Evolutionary conservation across 2,329 filamentous ascomycete genomes (phyloP).

Genomic region (Boeremia lycopersici): DNA sequence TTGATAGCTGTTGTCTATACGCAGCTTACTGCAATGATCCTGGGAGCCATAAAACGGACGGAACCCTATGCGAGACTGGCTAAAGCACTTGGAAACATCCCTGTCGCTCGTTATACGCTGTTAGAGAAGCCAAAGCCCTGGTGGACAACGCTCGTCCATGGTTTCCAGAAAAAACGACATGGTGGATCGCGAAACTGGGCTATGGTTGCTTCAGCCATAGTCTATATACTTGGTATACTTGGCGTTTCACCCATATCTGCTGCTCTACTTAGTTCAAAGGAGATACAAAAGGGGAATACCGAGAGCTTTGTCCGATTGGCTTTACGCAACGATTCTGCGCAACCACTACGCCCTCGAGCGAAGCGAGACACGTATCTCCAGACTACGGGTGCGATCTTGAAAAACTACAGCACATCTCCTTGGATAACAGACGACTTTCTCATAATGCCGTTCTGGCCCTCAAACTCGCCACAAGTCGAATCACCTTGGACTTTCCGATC

Average conservation of each 20-base stretch:
- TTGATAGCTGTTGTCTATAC: conserved; percentile 30
- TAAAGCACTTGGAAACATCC: conserved; percentile 8
- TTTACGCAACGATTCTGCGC: background rate
- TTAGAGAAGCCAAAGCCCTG: conserved; percentile 20
- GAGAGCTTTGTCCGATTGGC: background rate
- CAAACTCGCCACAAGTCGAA: background rate
- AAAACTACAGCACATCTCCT: conserved; percentile 22
- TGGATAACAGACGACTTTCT: conserved; percentile 23
- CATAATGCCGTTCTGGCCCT: conserved; percentile 24
- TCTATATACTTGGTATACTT: background rate
- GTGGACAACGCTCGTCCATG: conserved; percentile 14
- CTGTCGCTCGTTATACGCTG: conserved; percentile 17
- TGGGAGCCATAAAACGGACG: conserved; percentile 29
- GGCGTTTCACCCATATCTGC: background rate
- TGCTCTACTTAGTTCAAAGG: background rate
- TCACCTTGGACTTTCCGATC: background rate
- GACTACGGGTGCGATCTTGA: conserved; percentile 15
- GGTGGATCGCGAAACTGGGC: conserved; percentile 9
- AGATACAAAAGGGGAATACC: conserved; percentile 6
- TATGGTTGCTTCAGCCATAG: conserved; percentile 8
- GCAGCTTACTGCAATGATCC: conserved; percentile 26
- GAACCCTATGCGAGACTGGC: conserved; percentile 27
- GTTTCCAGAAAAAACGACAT: conserved; percentile 9
- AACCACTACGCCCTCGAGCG: background rate
- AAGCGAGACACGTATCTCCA: conserved; percentile 23